phyloP scores from a whole-genome alignment of 2,329 filamentous ascomycete species.

The Albophoma yamanashiensis region DNA sequence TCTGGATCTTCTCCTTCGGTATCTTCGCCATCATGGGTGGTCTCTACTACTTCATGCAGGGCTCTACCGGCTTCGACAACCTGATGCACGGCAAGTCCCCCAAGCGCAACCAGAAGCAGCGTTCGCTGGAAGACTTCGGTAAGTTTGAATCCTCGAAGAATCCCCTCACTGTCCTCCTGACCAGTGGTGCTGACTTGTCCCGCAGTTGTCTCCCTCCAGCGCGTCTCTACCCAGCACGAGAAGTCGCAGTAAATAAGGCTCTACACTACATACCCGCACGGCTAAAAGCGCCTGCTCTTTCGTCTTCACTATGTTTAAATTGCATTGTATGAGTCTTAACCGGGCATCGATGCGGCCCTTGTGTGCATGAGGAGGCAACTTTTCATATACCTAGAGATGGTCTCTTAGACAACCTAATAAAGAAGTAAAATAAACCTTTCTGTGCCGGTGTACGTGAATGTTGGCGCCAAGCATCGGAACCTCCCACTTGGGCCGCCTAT shows the following conservation, averaged over 20 bases:
- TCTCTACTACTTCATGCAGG: constrained; percentile 67
- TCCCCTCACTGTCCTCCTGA: neutral
- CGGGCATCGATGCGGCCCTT: constrained; percentile 5
- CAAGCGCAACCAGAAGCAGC: constrained; percentile 73
- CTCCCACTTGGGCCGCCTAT: no score
- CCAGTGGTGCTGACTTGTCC: constrained; percentile 14
- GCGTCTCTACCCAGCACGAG: constrained; percentile 86
- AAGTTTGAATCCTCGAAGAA: constrained; percentile 31
- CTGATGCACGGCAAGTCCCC: constrained; percentile 84
- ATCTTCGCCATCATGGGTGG: constrained; percentile 76
- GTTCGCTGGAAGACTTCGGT: constrained; percentile 83
- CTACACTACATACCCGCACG: constrained; percentile 26
- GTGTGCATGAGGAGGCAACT: constrained; percentile 22
- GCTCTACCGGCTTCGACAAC: constrained; percentile 75
- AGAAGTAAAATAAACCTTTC: constrained; percentile 20
- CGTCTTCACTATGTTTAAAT: constrained; percentile 28
- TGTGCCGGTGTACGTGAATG: neutral
- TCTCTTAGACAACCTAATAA: constrained; percentile 31
- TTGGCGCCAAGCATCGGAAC: neutral
- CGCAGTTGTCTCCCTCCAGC: constrained; percentile 75
- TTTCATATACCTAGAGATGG: constrained; percentile 26
- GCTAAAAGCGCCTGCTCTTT: constrained; percentile 24
- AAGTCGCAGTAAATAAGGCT: constrained; percentile 56
- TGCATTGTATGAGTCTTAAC: constrained; percentile 26
- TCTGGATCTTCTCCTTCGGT: constrained; percentile 88